Evolutionary conservation across 176 grass and related monocot species (phyloP).

Genomic region (Coix lacrymajobi): DNA sequence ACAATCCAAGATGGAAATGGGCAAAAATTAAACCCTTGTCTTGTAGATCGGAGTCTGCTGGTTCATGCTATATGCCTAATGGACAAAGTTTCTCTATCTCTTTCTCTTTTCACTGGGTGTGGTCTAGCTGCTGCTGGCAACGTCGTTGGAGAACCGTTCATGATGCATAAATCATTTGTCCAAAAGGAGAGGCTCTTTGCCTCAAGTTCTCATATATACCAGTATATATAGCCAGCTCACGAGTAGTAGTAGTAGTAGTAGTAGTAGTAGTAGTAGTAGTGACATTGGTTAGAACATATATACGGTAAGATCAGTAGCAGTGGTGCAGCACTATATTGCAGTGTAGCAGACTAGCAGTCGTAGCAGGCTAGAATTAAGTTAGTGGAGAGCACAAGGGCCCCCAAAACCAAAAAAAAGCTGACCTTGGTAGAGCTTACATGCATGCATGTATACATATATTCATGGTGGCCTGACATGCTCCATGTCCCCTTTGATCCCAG

Average conservation of each 20-base stretch:
- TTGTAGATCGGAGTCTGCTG: background rate
- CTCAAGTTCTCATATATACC: background rate
- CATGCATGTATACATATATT: background rate
- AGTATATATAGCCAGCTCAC: background rate
- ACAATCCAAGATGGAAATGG: conserved; percentile 27
- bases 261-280: too few relatives aligned
- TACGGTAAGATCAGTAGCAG: background rate
- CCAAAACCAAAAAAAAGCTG: conserved; percentile 5
- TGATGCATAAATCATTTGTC: conserved; percentile 64
- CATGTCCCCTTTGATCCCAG: conserved; percentile 43
- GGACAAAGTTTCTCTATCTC: background rate
- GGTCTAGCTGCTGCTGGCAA: background rate
- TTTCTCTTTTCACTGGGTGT: background rate
- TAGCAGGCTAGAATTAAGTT: background rate
- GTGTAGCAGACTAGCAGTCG: background rate
- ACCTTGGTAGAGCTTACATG: conserved; percentile 20
- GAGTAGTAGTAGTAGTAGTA: background rate
- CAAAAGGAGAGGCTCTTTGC: conserved; percentile 39
- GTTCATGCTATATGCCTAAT: conserved; percentile 8
- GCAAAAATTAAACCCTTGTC: conserved; percentile 10
- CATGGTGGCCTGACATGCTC: conserved; percentile 52
- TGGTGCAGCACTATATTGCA: background rate
- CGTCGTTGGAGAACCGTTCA: conserved; percentile 35
- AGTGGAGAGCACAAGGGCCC: conserved; percentile 42
- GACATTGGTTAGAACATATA: background rate